These are phyloP conservation scores for Termitomyces sp. DNA, from an alignment of 768 basidiomycete genomes.

Conservation along the genomic window DNA sequence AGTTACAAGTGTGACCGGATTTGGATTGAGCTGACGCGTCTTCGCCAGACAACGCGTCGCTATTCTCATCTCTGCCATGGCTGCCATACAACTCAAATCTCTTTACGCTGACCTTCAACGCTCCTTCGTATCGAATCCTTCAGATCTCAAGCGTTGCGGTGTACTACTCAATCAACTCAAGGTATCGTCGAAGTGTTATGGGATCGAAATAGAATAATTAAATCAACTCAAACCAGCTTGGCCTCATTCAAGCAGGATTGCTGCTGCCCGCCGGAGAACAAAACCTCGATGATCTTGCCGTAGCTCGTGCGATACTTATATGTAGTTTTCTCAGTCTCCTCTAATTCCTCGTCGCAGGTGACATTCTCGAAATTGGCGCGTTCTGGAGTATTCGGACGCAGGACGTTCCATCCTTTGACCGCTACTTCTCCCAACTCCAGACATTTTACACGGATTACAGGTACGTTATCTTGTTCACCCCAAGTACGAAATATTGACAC, in stretches of 20 bases:
- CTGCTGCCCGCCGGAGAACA: conserved; percentile 68
- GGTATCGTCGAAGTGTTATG: conserved; percentile 34
- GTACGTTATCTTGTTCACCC: conserved; percentile 30
- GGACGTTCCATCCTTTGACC: conserved; percentile 90
- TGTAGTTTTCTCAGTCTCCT: background rate
- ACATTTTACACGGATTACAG: conserved; percentile 87
- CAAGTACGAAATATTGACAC: background rate
- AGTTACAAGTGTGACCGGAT: conserved; percentile 14
- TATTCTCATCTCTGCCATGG: conserved; percentile 35
- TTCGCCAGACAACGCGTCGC: conserved; percentile 33
- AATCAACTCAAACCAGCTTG: conserved; percentile 45
- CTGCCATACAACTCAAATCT: conserved; percentile 48
- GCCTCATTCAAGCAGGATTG: conserved; percentile 72
- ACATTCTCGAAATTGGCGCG: conserved; percentile 94
- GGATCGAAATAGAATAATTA: conserved; percentile 4
- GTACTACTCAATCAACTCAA: conserved; percentile 69
- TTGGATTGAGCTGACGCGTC: conserved; percentile 21
- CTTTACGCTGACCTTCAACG: conserved; percentile 67
- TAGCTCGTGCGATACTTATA: conserved; percentile 50
- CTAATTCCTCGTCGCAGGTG: conserved; percentile 47
- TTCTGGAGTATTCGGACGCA: conserved; percentile 88
- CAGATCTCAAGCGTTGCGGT: conserved; percentile 67
- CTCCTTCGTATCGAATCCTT: conserved; percentile 61
- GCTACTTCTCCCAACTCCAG: conserved; percentile 90
- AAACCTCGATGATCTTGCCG: conserved; percentile 63